These are phyloP conservation scores for Vicia sativa DNA, from an alignment of 306 rosid genomes.

Conservation along the genomic window DNA sequence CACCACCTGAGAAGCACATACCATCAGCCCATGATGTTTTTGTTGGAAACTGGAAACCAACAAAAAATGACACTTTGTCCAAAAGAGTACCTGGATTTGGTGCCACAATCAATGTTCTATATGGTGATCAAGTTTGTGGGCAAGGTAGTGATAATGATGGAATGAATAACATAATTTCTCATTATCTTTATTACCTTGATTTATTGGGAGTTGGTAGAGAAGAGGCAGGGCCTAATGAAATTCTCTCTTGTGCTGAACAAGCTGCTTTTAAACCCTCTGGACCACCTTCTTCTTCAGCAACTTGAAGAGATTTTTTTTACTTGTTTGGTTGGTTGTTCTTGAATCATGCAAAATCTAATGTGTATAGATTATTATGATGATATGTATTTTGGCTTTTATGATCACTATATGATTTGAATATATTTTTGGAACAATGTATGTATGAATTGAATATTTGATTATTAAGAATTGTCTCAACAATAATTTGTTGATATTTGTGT, in stretches of 20 bases:
- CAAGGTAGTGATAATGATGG: conserved; percentile 66
- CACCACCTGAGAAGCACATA: conserved; percentile 72
- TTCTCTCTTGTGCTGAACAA: conserved; percentile 80
- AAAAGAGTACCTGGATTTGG: conserved; percentile 93
- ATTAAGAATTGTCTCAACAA: conserved; percentile 8
- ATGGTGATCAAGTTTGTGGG: conserved; percentile 72
- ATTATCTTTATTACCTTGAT: conserved; percentile 81
- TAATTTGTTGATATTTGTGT: no score
- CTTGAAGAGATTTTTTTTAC: conserved; percentile 42
- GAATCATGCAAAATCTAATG: conserved; percentile 9
- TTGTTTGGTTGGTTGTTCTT: conserved; percentile 28
- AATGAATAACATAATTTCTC: conserved; percentile 84
- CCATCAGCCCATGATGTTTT: conserved; percentile 87
- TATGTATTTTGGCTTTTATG: conserved; percentile 19
- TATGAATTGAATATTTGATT: conserved; percentile 23
- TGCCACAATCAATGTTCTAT: conserved; percentile 74
- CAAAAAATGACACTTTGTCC: conserved; percentile 79
- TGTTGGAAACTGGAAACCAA: conserved; percentile 90
- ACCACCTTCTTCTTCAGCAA: conserved; percentile 48
- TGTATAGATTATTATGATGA: conserved; percentile 29
- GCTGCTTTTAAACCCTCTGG: conserved; percentile 60
- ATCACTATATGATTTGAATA: conserved; percentile 17
- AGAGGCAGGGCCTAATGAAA: conserved; percentile 75
- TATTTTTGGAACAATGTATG: conserved; percentile 35
- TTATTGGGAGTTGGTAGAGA: conserved; percentile 79